Evolutionary conservation across 805 yeast genomes (phyloP), one percentile per base, ranked within the genome.

Genomic region (Candida broadrunensis): DNA sequence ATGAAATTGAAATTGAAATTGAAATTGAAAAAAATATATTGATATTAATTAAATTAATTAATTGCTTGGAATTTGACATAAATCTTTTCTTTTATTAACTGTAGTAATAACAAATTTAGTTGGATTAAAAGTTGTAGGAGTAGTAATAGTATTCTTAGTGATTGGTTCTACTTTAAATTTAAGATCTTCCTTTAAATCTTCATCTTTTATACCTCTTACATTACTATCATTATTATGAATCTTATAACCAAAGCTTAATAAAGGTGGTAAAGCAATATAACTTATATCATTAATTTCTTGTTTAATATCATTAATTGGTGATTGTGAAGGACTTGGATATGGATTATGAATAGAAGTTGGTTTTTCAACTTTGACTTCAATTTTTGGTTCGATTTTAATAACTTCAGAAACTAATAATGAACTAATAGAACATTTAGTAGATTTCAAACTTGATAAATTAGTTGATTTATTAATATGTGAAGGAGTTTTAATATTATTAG

Each of bases 21-120:
- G 3, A 32, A 32, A 32, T 14, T 17, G 17, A 30, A 15, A 15
- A 14, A 30, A 11, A 15, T 16, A 12, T 18, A 33, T 16, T 23
- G 16, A 8, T 19, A 33, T 6, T 29, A 7, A 21, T 21, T 7
- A 9, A 7, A 7, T 7, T 21, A 15, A 31, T 14, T 33, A 16
- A 18, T 36, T 17, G 11, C 27, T 33, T 27, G 46, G 33, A 18
- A 55, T 47, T 42, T 47, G 58, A 35, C 57, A 54, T 52, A 62
- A 60, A 21, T 54, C 58, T 36, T 58, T 54, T 37, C 57, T 52
- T 30, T 46, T 43, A 40, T 62, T 60, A 39, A 63, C 54, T 2
- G 70, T 62, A 6, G 72, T 66, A 38, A 65, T 56, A 11, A 67
- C 55, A 43, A 66, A 66, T 48, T 56, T 44, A 25, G 39, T 17